A percentile compares a stretch with the other conserved stretches of the same genome.
Conservation (phyloP, 768 basidiomycete genomes). For the Crassisporium funariophilum region DNA sequence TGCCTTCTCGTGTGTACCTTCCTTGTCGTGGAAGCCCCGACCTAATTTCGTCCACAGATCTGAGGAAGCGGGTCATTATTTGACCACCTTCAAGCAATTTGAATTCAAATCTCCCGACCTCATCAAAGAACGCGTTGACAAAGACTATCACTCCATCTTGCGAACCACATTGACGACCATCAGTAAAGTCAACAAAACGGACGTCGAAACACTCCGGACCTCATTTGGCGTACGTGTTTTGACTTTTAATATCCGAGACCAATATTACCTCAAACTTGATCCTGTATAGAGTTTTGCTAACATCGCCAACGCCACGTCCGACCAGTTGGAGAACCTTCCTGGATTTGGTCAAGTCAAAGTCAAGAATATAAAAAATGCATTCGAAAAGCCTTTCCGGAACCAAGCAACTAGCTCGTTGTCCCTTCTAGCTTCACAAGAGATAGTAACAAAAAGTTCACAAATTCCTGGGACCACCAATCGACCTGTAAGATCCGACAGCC, state of each 20-base stretch:
- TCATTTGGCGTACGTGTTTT: slow-evolving; percentile 79
- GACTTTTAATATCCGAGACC: slow-evolving; percentile 1
- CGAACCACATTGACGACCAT: slow-evolving; percentile 85
- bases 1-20: slow-evolving; percentile 75
- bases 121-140: slow-evolving; percentile 93
- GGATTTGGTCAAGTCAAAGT: slow-evolving; percentile 96
- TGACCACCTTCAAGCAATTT: slow-evolving; percentile 89
- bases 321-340: slow-evolving; percentile 80
- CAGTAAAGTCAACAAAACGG: slow-evolving; percentile 95
- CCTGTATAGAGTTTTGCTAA: slow-evolving; percentile 76
- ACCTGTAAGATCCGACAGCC: slow-evolving; percentile 48
- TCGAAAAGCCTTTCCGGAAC: slow-evolving; percentile 85
- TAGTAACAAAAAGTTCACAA: neutral
- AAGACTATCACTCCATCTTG: slow-evolving; percentile 81
- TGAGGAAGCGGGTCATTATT: slow-evolving; percentile 92
- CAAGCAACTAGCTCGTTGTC: slow-evolving; percentile 51
- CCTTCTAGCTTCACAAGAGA: slow-evolving; percentile 12
- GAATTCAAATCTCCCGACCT: slow-evolving; percentile 92
- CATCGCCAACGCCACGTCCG: slow-evolving; percentile 71
- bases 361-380: slow-evolving; percentile 85
- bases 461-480: neutral
- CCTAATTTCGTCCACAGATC: slow-evolving; percentile 44
- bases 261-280: neutral
- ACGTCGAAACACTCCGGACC: slow-evolving; percentile 88
- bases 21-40: slow-evolving; percentile 3